Evolutionary conservation across 2,329 filamentous ascomycete genomes (phyloP), one percentile per base, ranked within the genome.

Genomic region (Hymenoscyphus scutula): DNA sequence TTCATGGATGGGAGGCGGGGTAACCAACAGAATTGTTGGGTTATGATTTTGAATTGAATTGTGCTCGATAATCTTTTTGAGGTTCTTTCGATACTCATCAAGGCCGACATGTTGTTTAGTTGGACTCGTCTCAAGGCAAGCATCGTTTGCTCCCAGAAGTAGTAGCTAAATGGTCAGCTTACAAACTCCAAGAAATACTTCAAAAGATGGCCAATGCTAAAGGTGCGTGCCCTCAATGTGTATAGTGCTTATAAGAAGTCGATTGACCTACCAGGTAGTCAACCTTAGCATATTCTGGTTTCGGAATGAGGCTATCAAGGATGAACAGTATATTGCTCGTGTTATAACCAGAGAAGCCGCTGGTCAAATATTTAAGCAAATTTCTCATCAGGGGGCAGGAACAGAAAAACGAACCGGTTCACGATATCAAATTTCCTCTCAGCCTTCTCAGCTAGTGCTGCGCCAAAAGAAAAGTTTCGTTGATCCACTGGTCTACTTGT

Each of bases 131-230:
- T 86, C 83, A 3, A 96, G 75, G 60, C 87, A 87, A 3, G 94
- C 89, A 76, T 98, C 95, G 74, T 99, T 98, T 69, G 95, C 91
- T 19, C 95, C 95, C 64, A 97, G 87, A 68, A 96, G 88, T 63
- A 97, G 77, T 45, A 77, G 70, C 64, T 67, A 27, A n/a, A 8
- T 25, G 1, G 19, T 45, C 41, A 45, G n/a, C 17, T 45, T 23
- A 45, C n/a, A 7, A 7, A 19, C 4, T 3, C 7, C 17, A 34
- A 34, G n/a, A 6, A 13, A 17, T 37, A 15, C 13, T 15, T 37
- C 10, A 32, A 8, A 32, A 32, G 30, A 11, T 2, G 34, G 17
- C 5, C 34, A 37, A 13, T 37, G 34, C 34, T 13, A 37, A 37
- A 27, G 54, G 57, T 51, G 45, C 10, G 45, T 23, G 7, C 0